phyloP scores from a whole-genome alignment of 192 early-diverging fungal species.

The Rhizoclosmatium sp. region DNA sequence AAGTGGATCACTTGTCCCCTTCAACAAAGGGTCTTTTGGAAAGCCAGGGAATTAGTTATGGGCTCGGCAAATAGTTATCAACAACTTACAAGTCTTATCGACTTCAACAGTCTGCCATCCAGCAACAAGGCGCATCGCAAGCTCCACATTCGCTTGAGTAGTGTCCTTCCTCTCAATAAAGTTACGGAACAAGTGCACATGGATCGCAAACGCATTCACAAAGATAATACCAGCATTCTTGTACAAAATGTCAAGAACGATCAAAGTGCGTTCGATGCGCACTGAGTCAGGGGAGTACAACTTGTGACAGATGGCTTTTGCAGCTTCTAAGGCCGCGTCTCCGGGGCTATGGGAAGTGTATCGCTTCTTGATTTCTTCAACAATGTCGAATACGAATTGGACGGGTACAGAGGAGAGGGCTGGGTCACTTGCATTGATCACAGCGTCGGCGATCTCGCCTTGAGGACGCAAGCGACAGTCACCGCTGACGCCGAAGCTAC shows the following conservation, averaged over 20 bases:
- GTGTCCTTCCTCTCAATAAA: background rate
- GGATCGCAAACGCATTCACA: background rate
- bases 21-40: background rate
- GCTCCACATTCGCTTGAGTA: background rate
- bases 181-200: slow-evolving; percentile 8
- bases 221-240: slow-evolving; percentile 9
- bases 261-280: background rate
- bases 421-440: slow-evolving; percentile 5
- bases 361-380: background rate
- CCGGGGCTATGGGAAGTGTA: background rate
- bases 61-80: background rate
- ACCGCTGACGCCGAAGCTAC: background rate
- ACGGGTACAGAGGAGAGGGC: background rate
- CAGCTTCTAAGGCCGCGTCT: background rate
- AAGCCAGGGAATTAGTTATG: background rate
- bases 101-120: slow-evolving; percentile 13
- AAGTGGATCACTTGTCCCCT: background rate
- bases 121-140: background rate
- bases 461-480: background rate
- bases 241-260: slow-evolving; percentile 3
- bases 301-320: background rate
- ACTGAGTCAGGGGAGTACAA: slow-evolving; percentile 6
- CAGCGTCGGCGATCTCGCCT: slow-evolving; percentile 8
- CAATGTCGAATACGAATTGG: slow-evolving; percentile 2
- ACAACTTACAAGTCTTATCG: background rate